A percentile compares a stretch with the other conserved stretches of the same genome.
phyloP scores from a whole-genome alignment of 768 basidiomycete genomes.

The Pleurotus cornucopiae region DNA sequence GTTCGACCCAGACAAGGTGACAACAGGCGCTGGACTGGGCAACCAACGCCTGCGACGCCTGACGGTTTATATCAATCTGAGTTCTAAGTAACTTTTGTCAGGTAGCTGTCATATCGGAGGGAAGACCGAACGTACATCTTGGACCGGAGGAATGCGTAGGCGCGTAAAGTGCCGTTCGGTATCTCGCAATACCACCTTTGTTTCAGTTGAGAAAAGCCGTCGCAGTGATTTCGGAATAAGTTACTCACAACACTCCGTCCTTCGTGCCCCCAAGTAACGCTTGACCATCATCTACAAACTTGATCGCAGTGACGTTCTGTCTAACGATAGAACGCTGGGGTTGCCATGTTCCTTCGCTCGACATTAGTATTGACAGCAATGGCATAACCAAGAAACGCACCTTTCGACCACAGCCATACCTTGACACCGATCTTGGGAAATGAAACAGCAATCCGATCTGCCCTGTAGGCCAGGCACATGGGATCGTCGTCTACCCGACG shows the following conservation, averaged over 20 bases:
- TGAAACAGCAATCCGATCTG: slow-evolving; percentile 59
- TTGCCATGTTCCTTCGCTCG: slow-evolving; percentile 52
- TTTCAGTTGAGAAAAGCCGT: slow-evolving; percentile 5
- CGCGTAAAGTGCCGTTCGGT: slow-evolving; percentile 61
- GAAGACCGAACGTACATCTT: slow-evolving; percentile 10
- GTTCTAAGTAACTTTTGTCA: neutral
- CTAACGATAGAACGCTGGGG: slow-evolving; percentile 59
- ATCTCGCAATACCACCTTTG: slow-evolving; percentile 65
- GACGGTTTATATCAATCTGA: slow-evolving; percentile 44
- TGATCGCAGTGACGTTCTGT: slow-evolving; percentile 59
- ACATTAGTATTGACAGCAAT: neutral
- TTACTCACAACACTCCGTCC: slow-evolving; percentile 61
- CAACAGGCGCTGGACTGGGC: slow-evolving; percentile 47
- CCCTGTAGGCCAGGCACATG: slow-evolving; percentile 49
- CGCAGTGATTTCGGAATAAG: neutral
- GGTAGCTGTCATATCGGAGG: neutral
- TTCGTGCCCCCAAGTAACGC: slow-evolving; percentile 66
- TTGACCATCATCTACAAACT: slow-evolving; percentile 59
- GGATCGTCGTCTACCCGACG: slow-evolving; percentile 28
- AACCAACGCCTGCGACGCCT: slow-evolving; percentile 48
- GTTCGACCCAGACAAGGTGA: slow-evolving; percentile 46
- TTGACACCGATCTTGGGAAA: slow-evolving; percentile 57
- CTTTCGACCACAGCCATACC: slow-evolving; percentile 60
- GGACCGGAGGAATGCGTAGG: slow-evolving; percentile 53
- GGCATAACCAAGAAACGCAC: slow-evolving; percentile 23